phyloP scores from a whole-genome alignment of 306 rosid species.

The Casuarina glauca region DNA sequence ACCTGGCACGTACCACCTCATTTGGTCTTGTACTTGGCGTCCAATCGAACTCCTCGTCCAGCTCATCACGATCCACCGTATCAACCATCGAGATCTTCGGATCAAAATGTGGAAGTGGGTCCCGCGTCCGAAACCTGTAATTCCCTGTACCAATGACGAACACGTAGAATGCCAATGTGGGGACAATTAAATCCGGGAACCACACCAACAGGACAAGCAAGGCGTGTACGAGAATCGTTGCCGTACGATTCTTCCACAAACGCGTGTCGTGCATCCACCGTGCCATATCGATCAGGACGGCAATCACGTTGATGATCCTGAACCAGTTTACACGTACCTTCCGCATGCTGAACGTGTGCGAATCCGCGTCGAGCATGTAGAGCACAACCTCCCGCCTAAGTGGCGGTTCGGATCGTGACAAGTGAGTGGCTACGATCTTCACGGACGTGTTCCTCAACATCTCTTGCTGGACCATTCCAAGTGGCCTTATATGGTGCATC shows the following conservation, averaged over 20 bases:
- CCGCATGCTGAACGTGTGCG: constrained; percentile 68
- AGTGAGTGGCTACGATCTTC: constrained; percentile 56
- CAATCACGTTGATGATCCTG: constrained; percentile 58
- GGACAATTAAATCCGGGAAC: constrained; percentile 84
- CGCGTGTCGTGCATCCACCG: constrained; percentile 79
- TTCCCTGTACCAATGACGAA: constrained; percentile 74
- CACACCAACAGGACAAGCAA: constrained; percentile 67
- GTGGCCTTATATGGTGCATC: constrained; percentile 82
- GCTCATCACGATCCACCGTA: constrained; percentile 58
- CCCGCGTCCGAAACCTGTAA: constrained; percentile 55
- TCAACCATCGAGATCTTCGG: constrained; percentile 59
- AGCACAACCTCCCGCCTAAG: constrained; percentile 58
- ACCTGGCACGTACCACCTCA: constrained; percentile 50
- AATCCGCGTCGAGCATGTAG: constrained; percentile 75
- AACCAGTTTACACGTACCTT: constrained; percentile 78
- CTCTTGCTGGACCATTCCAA: constrained; percentile 73
- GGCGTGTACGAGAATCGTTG: constrained; percentile 71
- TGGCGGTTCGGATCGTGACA: constrained; percentile 78
- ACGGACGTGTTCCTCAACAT: constrained; percentile 57
- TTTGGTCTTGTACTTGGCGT: constrained; percentile 47
- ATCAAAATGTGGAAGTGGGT: constrained; percentile 61
- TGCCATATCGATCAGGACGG: constrained; percentile 48
- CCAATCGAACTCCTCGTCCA: constrained; percentile 78
- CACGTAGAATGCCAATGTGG: constrained; percentile 55
- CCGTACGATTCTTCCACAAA: constrained; percentile 76